A percentile compares a stretch with the other conserved stretches of the same genome.
phyloP scores from a whole-genome alignment of 2,329 filamentous ascomycete genomes.

The Fusarium nanum region DNA sequence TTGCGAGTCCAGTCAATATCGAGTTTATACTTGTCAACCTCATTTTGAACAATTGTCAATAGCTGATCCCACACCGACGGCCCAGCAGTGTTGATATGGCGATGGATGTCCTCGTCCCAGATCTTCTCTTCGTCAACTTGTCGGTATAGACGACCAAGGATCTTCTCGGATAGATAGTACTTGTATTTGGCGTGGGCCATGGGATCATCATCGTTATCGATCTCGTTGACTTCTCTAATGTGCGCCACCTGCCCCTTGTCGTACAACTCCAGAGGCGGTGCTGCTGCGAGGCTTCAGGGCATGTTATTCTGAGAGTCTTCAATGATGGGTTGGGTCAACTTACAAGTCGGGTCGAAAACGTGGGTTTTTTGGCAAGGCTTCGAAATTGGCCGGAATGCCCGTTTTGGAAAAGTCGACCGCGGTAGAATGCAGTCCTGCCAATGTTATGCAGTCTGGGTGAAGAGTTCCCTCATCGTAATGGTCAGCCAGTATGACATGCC shows the following conservation, averaged over 20 bases:
- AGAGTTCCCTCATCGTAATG: slow-evolving; percentile 62
- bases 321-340: slow-evolving; percentile 41
- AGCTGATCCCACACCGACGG: slow-evolving; percentile 60
- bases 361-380: slow-evolving; percentile 54
- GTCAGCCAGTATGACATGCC: slow-evolving; percentile 74
- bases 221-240: slow-evolving; percentile 48
- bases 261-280: slow-evolving; percentile 58
- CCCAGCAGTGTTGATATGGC: slow-evolving; percentile 42
- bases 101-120: slow-evolving; percentile 63
- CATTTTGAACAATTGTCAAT: slow-evolving; percentile 40
- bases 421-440: slow-evolving; percentile 75
- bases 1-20: slow-evolving; percentile 51
- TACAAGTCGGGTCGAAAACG: slow-evolving; percentile 67
- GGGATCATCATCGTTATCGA: slow-evolving; percentile 55
- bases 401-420: slow-evolving; percentile 84
- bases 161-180: slow-evolving; percentile 76
- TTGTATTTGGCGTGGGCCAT: slow-evolving; percentile 57
- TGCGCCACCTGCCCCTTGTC: slow-evolving; percentile 56
- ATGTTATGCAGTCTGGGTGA: slow-evolving; percentile 60
- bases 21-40: slow-evolving; percentile 35
- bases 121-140: slow-evolving; percentile 78
- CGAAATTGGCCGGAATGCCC: slow-evolving; percentile 68
- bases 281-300: slow-evolving; percentile 57
- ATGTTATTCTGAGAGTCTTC: not conserved
- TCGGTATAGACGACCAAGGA: slow-evolving; percentile 77